phyloP scores from a whole-genome alignment of 2,329 filamentous ascomycete genomes.

The Monosporascus cannonballus region DNA sequence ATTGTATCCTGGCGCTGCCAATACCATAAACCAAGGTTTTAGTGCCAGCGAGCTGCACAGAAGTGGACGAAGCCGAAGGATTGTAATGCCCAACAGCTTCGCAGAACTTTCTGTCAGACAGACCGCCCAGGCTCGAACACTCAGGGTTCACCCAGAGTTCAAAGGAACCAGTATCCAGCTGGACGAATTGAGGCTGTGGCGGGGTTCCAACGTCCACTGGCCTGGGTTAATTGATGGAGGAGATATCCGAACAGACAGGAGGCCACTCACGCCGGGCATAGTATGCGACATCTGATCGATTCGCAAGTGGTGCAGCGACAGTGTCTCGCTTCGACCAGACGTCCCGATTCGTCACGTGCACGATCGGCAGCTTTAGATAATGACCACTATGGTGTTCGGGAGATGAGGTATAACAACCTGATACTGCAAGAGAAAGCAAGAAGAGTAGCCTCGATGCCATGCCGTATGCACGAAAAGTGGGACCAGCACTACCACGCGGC shows the following conservation, averaged over 20 bases:
- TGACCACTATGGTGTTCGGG: slow-evolving; percentile 28
- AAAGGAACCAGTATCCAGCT: slow-evolving; percentile 54
- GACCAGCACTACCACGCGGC: background rate
- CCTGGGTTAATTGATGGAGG: slow-evolving; percentile 10
- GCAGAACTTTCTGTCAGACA: slow-evolving; percentile 39
- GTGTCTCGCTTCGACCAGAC: slow-evolving; percentile 30
- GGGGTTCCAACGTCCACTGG: slow-evolving; percentile 48
- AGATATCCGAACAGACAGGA: background rate
- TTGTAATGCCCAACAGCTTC: slow-evolving; percentile 39
- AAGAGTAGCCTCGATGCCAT: slow-evolving; percentile 3
- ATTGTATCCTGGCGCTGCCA: slow-evolving; percentile 44
- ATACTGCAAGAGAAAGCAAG: slow-evolving; percentile 16
- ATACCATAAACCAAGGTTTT: slow-evolving; percentile 45
- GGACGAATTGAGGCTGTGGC: slow-evolving; percentile 45
- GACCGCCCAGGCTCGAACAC: slow-evolving; percentile 38
- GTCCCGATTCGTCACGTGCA: slow-evolving; percentile 36
- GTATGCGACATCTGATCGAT: slow-evolving; percentile 48
- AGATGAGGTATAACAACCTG: slow-evolving; percentile 11
- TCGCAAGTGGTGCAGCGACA: slow-evolving; percentile 39
- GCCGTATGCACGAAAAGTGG: background rate
- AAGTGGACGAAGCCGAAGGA: slow-evolving; percentile 33
- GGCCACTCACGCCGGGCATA: slow-evolving; percentile 38
- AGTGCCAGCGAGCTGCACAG: slow-evolving; percentile 23
- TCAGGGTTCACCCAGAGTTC: slow-evolving; percentile 59
- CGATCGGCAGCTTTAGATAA: slow-evolving; percentile 34